phyloP scores from a whole-genome alignment of 1,284 basidiomycete genomes.

The Phylloboletellus chloephorus region DNA sequence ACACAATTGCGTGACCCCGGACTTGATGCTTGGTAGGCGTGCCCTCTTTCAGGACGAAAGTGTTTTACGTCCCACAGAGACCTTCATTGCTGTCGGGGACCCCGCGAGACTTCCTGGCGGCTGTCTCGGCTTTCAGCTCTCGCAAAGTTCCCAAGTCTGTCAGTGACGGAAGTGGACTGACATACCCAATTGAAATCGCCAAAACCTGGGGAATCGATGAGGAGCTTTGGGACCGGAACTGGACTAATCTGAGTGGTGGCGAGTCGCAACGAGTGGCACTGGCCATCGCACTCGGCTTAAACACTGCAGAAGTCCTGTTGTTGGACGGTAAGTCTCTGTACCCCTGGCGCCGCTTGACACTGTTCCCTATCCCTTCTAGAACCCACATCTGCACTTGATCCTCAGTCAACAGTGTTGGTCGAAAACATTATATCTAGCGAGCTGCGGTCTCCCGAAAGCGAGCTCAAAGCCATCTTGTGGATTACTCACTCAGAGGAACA shows the following conservation, averaged over 20 bases:
- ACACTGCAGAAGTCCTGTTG: conserved; percentile 74
- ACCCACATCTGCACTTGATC: conserved; percentile 82
- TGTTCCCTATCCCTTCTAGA: conserved; percentile 42
- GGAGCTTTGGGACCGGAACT: conserved; percentile 70
- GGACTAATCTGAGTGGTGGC: conserved; percentile 77
- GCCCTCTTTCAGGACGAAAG: conserved; percentile 67
- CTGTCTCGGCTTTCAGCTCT: conserved; percentile 53
- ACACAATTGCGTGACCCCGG: not conserved
- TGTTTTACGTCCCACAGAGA: conserved; percentile 82
- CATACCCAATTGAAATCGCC: conserved; percentile 53
- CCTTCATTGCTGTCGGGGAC: conserved; percentile 78
- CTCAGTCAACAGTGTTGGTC: conserved; percentile 57
- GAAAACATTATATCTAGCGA: conserved; percentile 57
- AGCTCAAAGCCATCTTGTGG: conserved; percentile 76
- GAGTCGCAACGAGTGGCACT: conserved; percentile 79
- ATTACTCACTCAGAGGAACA: conserved; percentile 85
- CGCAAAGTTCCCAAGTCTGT: conserved; percentile 35
- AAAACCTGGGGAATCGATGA: conserved; percentile 62
- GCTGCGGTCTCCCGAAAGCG: conserved; percentile 42
- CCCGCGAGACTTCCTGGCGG: conserved; percentile 64
- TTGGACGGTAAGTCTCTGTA: conserved; percentile 63
- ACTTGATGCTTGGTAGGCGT: conserved; percentile 46
- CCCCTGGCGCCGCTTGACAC: not conserved
- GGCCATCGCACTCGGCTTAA: conserved; percentile 66
- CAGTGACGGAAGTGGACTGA: conserved; percentile 22